Evolutionary conservation across 306 rosid genomes (phyloP).

Genomic region (Luffa acutangula): DNA sequence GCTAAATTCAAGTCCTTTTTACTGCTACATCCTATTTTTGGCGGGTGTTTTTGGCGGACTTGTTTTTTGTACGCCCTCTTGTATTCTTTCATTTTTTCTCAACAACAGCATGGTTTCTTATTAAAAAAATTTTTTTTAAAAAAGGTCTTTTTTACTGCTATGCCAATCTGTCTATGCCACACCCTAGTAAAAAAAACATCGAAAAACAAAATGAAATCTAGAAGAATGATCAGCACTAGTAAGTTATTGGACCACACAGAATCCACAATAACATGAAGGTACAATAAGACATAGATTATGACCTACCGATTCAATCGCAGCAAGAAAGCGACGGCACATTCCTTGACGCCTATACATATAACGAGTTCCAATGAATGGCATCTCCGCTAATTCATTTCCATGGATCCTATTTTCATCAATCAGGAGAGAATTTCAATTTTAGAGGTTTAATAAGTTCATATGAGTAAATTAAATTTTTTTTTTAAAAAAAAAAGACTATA

Average conservation of each 20-base stretch:
- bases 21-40: background rate
- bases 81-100: too few relatives aligned
- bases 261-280: background rate
- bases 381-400: constrained; percentile 81
- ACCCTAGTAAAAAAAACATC: background rate
- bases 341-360: constrained; percentile 84
- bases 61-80: too few relatives aligned
- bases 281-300: constrained; percentile 1
- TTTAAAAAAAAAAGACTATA: background rate
- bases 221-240: background rate
- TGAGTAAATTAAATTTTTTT: background rate
- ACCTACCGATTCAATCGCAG: constrained; percentile 65
- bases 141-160: background rate
- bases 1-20: background rate
- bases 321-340: constrained; percentile 86
- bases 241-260: background rate
- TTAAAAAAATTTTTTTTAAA: too few relatives aligned
- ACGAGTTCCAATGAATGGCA: constrained; percentile 97
- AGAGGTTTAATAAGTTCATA: background rate
- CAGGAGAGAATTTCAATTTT: constrained; percentile 12
- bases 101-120: too few relatives aligned
- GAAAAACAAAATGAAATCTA: background rate
- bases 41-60: too few relatives aligned
- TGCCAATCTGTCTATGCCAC: background rate
- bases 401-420: constrained; percentile 57